These are phyloP conservation scores for Solanum hybrid DNA, from an alignment of 305 asterid species.

Conservation along the genomic window DNA sequence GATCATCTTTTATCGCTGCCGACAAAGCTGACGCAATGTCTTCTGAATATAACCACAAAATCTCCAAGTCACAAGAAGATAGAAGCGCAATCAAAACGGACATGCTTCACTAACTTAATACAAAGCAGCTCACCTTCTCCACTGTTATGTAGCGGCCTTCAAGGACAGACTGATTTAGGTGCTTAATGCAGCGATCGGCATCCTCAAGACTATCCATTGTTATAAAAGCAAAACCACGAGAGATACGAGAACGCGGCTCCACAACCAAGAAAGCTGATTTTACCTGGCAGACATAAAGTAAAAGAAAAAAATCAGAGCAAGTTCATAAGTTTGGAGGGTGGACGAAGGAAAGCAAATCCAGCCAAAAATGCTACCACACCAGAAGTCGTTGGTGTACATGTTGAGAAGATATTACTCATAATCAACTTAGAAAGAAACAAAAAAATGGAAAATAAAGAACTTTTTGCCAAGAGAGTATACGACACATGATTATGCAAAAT, in stretches of 20 bases:
- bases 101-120: slow-evolving; percentile 9
- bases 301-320: background rate
- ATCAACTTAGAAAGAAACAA: background rate
- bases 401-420: background rate
- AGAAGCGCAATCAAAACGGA: background rate
- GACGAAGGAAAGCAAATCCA: background rate
- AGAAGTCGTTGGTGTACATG: background rate
- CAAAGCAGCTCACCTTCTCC: slow-evolving; percentile 67
- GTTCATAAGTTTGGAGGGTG: background rate
- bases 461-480: background rate
- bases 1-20: slow-evolving; percentile 93
- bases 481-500: background rate
- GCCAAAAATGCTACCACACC: background rate
- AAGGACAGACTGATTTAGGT: slow-evolving; percentile 85
- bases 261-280: slow-evolving; percentile 84
- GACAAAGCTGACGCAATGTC: slow-evolving; percentile 84
- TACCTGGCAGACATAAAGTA: slow-evolving; percentile 36
- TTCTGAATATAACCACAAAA: slow-evolving; percentile 95
- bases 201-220: slow-evolving; percentile 75
- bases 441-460: background rate
- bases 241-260: slow-evolving; percentile 89
- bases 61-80: slow-evolving; percentile 62
- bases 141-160: slow-evolving; percentile 97
- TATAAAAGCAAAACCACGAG: slow-evolving; percentile 94
- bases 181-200: slow-evolving; percentile 82